Evolutionary conservation across 1,284 basidiomycete species (phyloP).

Genomic region (Mycena sp.): DNA sequence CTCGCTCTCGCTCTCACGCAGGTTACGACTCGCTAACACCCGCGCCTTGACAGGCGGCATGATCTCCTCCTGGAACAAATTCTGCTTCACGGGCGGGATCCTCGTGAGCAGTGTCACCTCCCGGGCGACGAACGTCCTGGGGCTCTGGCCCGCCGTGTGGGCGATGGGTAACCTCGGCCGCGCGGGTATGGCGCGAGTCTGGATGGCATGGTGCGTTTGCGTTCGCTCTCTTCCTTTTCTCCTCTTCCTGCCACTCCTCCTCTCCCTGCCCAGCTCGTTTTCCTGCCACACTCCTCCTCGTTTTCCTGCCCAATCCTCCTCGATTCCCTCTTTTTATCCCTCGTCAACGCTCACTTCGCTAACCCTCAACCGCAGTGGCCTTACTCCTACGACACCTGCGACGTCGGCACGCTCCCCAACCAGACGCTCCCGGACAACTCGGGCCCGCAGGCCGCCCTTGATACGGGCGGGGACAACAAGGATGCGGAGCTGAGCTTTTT

Average conservation of each 20-base stretch:
- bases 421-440: constrained; percentile 70
- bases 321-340: neutral
- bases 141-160: constrained; percentile 46
- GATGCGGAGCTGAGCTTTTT: constrained; percentile 64
- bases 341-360: neutral
- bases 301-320: constrained; percentile 9
- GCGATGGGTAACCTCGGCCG: constrained; percentile 32
- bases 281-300: neutral
- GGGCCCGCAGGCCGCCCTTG: constrained; percentile 56
- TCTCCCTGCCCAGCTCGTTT: constrained; percentile 4
- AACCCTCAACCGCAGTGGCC: constrained; percentile 20
- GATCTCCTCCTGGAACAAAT: constrained; percentile 56
- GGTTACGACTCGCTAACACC: constrained; percentile 45
- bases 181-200: constrained; percentile 42
- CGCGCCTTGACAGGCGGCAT: constrained; percentile 38
- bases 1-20: neutral
- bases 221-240: neutral
- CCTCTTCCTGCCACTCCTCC: neutral
- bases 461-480: constrained; percentile 42
- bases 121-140: constrained; percentile 74
- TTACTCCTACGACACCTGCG: constrained; percentile 65
- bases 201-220: constrained; percentile 45
- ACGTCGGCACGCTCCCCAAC: constrained; percentile 86
- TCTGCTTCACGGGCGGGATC: constrained; percentile 65
- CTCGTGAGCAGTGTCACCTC: constrained; percentile 81